Evolutionary conservation across 257 asterid species (phyloP).

Genomic region (Eustoma russellianum): DNA sequence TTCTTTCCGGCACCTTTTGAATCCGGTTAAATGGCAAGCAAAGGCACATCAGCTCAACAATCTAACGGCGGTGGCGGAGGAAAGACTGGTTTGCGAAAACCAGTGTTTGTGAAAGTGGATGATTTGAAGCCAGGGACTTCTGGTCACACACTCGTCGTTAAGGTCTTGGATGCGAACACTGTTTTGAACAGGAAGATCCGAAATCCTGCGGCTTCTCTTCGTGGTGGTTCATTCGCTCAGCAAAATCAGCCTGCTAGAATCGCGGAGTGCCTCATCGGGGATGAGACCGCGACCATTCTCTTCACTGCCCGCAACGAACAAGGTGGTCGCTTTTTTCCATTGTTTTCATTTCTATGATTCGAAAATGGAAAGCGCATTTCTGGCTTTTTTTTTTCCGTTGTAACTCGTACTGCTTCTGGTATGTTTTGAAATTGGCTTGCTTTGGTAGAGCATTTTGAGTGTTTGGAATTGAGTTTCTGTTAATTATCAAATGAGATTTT

Average conservation of each 20-base stretch:
- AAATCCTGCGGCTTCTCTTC: slow-evolving; percentile 30
- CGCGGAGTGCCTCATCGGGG: slow-evolving; percentile 79
- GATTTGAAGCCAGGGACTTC: slow-evolving; percentile 58
- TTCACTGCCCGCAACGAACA: slow-evolving; percentile 80
- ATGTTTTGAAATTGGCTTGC: background rate
- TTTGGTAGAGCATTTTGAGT: too few relatives aligned
- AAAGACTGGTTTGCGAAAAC: slow-evolving; percentile 59
- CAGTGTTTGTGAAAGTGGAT: slow-evolving; percentile 62
- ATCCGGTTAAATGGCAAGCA: slow-evolving; percentile 41
- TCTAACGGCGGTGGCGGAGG: slow-evolving; percentile 11
- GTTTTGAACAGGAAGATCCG: slow-evolving; percentile 68
- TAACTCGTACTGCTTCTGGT: background rate
- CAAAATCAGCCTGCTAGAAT: slow-evolving; percentile 42
- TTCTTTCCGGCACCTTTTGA: background rate
- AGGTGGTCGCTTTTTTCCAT: slow-evolving; percentile 25
- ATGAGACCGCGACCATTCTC: slow-evolving; percentile 69
- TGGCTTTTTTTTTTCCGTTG: too few relatives aligned
- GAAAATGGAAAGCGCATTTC: too few relatives aligned
- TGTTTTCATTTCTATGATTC: background rate
- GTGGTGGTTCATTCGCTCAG: slow-evolving; percentile 34
- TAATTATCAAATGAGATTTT: too few relatives aligned
- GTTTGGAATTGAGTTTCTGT: background rate
- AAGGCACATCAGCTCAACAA: slow-evolving; percentile 19
- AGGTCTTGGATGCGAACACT: slow-evolving; percentile 54
- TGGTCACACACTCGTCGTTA: slow-evolving; percentile 58